Evolutionary conservation across 768 basidiomycete species (phyloP).

Genomic region (Rhodotorula taiwanensis): DNA sequence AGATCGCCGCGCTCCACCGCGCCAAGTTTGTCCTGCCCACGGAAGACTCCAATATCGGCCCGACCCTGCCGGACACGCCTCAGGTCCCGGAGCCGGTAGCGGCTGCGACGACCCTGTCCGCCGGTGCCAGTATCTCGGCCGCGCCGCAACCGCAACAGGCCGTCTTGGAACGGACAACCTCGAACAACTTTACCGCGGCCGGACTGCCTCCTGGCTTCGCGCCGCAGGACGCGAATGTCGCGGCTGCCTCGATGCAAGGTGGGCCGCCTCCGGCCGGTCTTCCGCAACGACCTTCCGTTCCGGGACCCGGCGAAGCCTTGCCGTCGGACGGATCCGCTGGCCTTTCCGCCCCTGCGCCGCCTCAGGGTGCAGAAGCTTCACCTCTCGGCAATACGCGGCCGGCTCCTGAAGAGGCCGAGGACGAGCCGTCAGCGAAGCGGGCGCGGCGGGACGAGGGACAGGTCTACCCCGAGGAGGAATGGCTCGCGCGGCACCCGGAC

Average conservation of each 20-base stretch:
- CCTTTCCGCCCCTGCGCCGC: background rate
- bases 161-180: constrained; percentile 49
- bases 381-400: constrained; percentile 19
- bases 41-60: constrained; percentile 22
- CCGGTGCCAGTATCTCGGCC: constrained; percentile 77
- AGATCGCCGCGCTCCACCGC: constrained; percentile 89
- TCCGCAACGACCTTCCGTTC: constrained; percentile 62
- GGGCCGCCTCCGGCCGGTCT: constrained; percentile 52
- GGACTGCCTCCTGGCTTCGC: constrained; percentile 43
- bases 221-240: constrained; percentile 44
- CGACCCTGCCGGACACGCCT: constrained; percentile 45
- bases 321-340: background rate
- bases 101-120: constrained; percentile 50
- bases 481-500: constrained; percentile 47
- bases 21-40: constrained; percentile 77
- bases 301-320: constrained; percentile 51
- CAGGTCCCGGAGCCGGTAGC: constrained; percentile 52
- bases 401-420: constrained; percentile 47
- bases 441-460: constrained; percentile 78
- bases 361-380: background rate
- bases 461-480: constrained; percentile 64
- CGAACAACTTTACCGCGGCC: constrained; percentile 47
- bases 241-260: constrained; percentile 55
- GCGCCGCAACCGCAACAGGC: constrained; percentile 68
- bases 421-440: constrained; percentile 74